Evolutionary conservation across 768 basidiomycete genomes (phyloP).

Genomic region (Cyathus striatus): DNA sequence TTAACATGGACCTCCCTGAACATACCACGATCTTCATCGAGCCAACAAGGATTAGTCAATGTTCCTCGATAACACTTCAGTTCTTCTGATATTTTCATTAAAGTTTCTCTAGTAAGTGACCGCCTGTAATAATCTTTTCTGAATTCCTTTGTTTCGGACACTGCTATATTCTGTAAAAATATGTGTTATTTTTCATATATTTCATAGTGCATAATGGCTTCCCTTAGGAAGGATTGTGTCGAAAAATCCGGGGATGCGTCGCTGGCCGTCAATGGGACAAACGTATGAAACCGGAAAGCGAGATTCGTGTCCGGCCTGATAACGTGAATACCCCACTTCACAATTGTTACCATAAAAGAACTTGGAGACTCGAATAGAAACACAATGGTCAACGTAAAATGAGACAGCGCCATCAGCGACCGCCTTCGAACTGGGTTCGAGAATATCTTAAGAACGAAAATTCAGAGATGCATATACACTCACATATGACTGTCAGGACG

Average conservation of each 20-base stretch:
- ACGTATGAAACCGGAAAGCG: too few relatives aligned
- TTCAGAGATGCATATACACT: conserved; percentile 8
- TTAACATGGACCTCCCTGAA: too few relatives aligned
- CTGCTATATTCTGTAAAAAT: conserved; percentile 40
- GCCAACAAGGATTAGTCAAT: too few relatives aligned
- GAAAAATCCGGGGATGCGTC: conserved; percentile 38
- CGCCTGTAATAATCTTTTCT: conserved; percentile 27
- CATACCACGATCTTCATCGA: too few relatives aligned
- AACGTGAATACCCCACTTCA: conserved; percentile 24
- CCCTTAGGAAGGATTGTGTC: conserved; percentile 38
- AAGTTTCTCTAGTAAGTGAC: conserved; percentile 7
- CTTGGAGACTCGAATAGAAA: conserved; percentile 41
- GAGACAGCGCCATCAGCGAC: conserved; percentile 47
- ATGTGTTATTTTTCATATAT: too few relatives aligned
- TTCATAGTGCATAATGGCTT: neutral
- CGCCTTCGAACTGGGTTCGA: conserved; percentile 29
- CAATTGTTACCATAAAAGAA: conserved; percentile 43
- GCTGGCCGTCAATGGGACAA: too few relatives aligned
- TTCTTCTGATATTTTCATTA: conserved; percentile 13
- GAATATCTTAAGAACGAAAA: neutral
- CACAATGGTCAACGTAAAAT: conserved; percentile 41
- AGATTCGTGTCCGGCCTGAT: conserved; percentile 32
- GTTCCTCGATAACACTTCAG: conserved; percentile 22
- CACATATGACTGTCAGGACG: conserved; percentile 53
- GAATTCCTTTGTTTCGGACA: conserved; percentile 40